These are phyloP conservation scores for Sclerospora graminicola DNA, from an alignment of 352 stramenopile genomes.

Conservation along the genomic window DNA sequence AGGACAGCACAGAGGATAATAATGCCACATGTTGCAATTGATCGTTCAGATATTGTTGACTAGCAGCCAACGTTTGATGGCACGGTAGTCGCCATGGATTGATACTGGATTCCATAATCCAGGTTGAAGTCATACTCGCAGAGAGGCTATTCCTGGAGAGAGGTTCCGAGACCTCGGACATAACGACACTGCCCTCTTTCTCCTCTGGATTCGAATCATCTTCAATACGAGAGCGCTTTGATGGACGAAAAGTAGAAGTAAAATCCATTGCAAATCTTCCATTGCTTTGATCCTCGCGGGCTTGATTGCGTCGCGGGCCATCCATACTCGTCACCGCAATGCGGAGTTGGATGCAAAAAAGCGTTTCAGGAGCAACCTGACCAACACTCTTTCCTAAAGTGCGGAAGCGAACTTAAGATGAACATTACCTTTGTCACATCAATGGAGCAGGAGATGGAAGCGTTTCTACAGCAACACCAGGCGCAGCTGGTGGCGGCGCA, in stretches of 20 bases:
- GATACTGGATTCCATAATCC: conserved; percentile 1
- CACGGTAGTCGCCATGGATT: conserved; percentile 40
- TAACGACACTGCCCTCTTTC: conserved; percentile 6
- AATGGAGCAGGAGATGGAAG: conserved; percentile 31
- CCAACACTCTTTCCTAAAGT: conserved; percentile 10
- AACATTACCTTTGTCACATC: background rate
- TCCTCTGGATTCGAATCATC: conserved; percentile 8
- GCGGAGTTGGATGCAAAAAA: conserved; percentile 1
- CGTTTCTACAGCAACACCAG: conserved; percentile 34
- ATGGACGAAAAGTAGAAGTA: conserved; percentile 9
- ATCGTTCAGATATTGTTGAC: conserved; percentile 52
- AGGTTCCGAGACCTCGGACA: background rate
- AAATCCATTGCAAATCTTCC: conserved; percentile 14
- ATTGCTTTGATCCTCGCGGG: conserved; percentile 4
- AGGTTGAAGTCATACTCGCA: background rate
- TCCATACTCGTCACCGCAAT: conserved; percentile 11
- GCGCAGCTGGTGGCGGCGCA: conserved; percentile 28
- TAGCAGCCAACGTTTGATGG: conserved; percentile 29
- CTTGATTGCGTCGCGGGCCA: conserved; percentile 3
- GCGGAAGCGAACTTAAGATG: background rate
- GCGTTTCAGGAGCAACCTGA: conserved; percentile 7
- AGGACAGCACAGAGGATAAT: conserved; percentile 11
- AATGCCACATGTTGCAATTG: conserved; percentile 45
- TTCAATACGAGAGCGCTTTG: conserved; percentile 15
- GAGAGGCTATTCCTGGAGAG: background rate